Evolutionary conservation across 2,329 filamentous ascomycete genomes (phyloP).

Genomic region (Phialocephala sp.): DNA sequence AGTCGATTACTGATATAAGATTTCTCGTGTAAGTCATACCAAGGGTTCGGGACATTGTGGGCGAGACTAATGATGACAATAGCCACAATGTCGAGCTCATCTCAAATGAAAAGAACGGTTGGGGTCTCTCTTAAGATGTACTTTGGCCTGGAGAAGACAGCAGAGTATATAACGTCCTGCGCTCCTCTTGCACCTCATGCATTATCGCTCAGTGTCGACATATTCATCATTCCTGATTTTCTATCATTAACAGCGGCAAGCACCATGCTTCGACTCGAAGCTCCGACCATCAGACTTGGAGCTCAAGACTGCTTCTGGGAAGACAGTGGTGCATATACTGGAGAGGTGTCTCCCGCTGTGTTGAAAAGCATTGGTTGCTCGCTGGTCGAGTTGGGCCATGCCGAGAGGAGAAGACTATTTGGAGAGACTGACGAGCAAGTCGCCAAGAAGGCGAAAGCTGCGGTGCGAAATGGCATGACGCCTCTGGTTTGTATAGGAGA

Average conservation of each 20-base stretch:
- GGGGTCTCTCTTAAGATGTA: slow-evolving; percentile 83
- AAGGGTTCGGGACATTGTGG: neutral
- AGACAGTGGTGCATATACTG: slow-evolving; percentile 75
- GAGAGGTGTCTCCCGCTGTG: slow-evolving; percentile 74
- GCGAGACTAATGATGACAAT: neutral
- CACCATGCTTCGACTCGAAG: slow-evolving; percentile 51
- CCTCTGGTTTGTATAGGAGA: slow-evolving; percentile 86
- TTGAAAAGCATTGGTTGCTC: slow-evolving; percentile 71
- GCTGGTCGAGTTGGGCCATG: slow-evolving; percentile 81
- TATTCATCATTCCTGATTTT: slow-evolving; percentile 82
- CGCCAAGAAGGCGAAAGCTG: slow-evolving; percentile 72
- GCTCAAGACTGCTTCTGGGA: slow-evolving; percentile 79
- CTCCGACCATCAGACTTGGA: slow-evolving; percentile 64
- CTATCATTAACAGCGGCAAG: slow-evolving; percentile 65
- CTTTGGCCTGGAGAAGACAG: slow-evolving; percentile 70
- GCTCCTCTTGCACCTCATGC: slow-evolving; percentile 50
- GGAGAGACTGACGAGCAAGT: slow-evolving; percentile 74
- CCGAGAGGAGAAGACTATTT: slow-evolving; percentile 75
- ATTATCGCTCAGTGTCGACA: slow-evolving; percentile 60
- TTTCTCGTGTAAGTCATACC: neutral
- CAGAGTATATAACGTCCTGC: slow-evolving; percentile 59
- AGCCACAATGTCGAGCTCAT: neutral
- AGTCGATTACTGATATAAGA: neutral
- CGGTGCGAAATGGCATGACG: slow-evolving; percentile 70
- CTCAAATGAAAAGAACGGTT: slow-evolving; percentile 57